Conservation (phyloP, 148 eudicot species). For the Fagopyrum homotropicum region DNA sequence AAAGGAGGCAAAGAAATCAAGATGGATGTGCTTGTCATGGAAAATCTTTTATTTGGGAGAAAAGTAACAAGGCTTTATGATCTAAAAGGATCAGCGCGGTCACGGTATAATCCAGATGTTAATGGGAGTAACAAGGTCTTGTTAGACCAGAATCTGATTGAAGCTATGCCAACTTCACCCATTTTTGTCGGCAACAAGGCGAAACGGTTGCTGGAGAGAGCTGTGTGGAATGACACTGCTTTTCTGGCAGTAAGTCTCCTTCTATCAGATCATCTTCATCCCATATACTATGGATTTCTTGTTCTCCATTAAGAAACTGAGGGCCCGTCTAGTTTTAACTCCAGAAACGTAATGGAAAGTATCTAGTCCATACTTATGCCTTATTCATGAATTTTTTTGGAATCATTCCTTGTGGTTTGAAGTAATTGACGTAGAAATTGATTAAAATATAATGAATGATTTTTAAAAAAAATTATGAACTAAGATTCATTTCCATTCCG, state of each 20-base stretch:
- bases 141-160: conserved; percentile 87
- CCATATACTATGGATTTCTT: neutral
- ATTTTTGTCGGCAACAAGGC: conserved; percentile 95
- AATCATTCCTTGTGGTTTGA: no score
- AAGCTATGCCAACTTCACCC: conserved; percentile 96
- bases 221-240: conserved; percentile 94
- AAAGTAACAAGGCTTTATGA: conserved; percentile 78
- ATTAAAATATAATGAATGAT: no score
- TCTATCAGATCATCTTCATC: neutral
- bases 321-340: no score
- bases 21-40: conserved; percentile 95
- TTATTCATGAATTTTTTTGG: no score
- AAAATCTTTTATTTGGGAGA: conserved; percentile 83
- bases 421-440: no score
- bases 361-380: no score
- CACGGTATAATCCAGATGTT: conserved; percentile 84
- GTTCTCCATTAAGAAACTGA: no score
- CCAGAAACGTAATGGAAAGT: no score
- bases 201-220: conserved; percentile 78
- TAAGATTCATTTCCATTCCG: no score
- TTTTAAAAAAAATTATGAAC: no score
- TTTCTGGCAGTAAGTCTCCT: conserved; percentile 81
- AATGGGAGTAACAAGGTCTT: conserved; percentile 89
- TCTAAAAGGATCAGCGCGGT: conserved; percentile 84
- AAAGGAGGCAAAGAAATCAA: conserved; percentile 90